phyloP scores from a whole-genome alignment of 192 early-diverging fungal species.

The Pilobolus umbonatus region DNA sequence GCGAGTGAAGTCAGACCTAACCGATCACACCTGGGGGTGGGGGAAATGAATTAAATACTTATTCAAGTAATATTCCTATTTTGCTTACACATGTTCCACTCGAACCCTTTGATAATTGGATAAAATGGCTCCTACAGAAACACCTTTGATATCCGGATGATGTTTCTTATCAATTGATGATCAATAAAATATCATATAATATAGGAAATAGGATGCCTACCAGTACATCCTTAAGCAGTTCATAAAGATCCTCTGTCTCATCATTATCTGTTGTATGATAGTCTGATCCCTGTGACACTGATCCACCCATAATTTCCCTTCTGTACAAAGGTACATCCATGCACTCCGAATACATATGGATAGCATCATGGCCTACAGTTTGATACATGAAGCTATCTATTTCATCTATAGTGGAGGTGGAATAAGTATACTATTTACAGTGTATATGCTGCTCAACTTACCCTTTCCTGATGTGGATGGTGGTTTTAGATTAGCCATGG shows the following conservation, averaged over 20 bases:
- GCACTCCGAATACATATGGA: constrained; percentile 77
- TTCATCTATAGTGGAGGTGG: constrained; percentile 56
- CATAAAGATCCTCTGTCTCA: constrained; percentile 92
- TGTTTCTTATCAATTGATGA: constrained; percentile 34
- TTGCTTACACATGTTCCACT: constrained; percentile 84
- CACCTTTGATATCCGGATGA: constrained; percentile 78
- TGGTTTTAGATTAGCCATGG: constrained; percentile 89
- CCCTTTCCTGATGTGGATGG: constrained; percentile 56
- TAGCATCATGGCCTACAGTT: constrained; percentile 91
- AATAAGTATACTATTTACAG: neutral
- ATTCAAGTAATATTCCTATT: neutral
- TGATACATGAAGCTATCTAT: constrained; percentile 96
- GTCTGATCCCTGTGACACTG: constrained; percentile 59
- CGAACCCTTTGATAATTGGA: constrained; percentile 97
- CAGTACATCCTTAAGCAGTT: constrained; percentile 67
- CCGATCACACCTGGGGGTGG: constrained; percentile 61
- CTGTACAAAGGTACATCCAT: constrained; percentile 83
- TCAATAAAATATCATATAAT: neutral
- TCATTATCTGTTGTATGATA: constrained; percentile 69
- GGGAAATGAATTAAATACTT: neutral
- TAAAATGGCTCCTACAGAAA: constrained; percentile 93
- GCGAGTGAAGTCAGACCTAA: constrained; percentile 80
- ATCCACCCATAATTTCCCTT: constrained; percentile 63
- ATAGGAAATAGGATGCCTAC: constrained; percentile 19
- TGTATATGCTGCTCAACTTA: constrained; percentile 10